Evolutionary conservation across 129 eudicot species (phyloP), one percentile per base, ranked within the genome.

Genomic region (Pulicaria dysenterica): DNA sequence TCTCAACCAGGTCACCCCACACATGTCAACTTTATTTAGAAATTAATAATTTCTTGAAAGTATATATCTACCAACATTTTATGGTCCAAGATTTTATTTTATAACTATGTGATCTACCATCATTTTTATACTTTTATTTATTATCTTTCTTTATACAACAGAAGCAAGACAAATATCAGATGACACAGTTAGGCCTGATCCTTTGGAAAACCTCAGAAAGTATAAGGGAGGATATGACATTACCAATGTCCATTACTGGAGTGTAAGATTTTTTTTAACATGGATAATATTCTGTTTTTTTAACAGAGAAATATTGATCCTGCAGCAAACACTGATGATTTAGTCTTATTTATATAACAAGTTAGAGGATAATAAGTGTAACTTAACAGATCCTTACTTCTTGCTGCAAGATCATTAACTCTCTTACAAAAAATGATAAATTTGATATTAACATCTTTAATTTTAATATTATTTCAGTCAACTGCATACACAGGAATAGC

Each of bases 211-310:
- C 36, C 81, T 92, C 46, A 85, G 43, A 75, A 87, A 87, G 77
- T 92, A 92, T 77, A 85, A 81, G 80, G 98, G 92, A 58, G 92
- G 96, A 41, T 92, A 87, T 72, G 88, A 92, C 74, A 84, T 92
- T 53, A 89, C 88, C 58, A 85, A 92, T 73, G 66, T 74, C 67
- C 95, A 92, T 73, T 92, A 92, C 34, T 92, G 98, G 98, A 92
- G 96, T 83, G 98, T 92, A 84, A 83, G 98, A n/a, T n/a, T 80
- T 55, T 75, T 8, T 58, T 63, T 12, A n/a, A 53, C 46, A 31
- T 55, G 7, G 19, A 15, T 40, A 3, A 37, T 7, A 8, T 13
- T 11, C 5, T 8, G 10, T 49, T 39, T 2, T 34, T 58, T 56
- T 7, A 14, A 24, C 31, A 24, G 31, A 24, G 31, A 24, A 24